Evolutionary conservation across 169 alveolate genomes (phyloP), one percentile per base, ranked within the genome.

Genomic region (Eimeria nieschulzi): DNA sequence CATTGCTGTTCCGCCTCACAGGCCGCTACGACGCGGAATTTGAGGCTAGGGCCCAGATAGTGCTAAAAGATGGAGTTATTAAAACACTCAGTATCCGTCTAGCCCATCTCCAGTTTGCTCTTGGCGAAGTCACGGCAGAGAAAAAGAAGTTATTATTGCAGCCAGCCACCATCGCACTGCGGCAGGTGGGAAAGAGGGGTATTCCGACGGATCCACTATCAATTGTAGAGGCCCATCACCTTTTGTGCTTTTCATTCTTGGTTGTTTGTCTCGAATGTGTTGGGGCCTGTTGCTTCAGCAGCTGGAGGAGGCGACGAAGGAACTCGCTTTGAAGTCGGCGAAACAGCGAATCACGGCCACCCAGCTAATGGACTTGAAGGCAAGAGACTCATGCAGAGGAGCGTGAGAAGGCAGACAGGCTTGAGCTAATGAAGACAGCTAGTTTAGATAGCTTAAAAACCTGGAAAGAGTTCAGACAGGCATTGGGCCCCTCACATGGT

Each of bases 121-220:
- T 80, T 26, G 33, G 61, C 33, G 87, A 80, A 59, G 87, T 61
- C 61, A 80, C 87, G 15, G 87, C 87, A 33, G 76, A 80, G 87
- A 80, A 80, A 33, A n/a, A 80, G n/a, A 13, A 25, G 33, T 56
- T 80, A 10, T 59, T 80, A 64, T 9, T 75, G 76, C 61, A 80
- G 46, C 87, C 87, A 13, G 87, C 87, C 53, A 80, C 87, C 33
- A 51, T 80, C 19, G 87, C 87, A 59, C 75, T 80, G 72, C 87
- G 61, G 19, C 87, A 61, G 56, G 87, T 80, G 61, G 33, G 73
- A 0, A 13, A 33, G 3, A 33, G 46, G 46, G 46, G 46, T 3
- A 33, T 33, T 33, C 46, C 46, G 46, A 33, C 6, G 46, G 46
- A 33, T 33, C 3, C 46, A 33, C 46, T 33, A 33, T 33, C 46